Percentiles rank a stretch among this genome's conserved stretches.
These are phyloP conservation scores for Spatholobus suberectus DNA, from an alignment of 306 rosid species.

Conservation along the genomic window DNA sequence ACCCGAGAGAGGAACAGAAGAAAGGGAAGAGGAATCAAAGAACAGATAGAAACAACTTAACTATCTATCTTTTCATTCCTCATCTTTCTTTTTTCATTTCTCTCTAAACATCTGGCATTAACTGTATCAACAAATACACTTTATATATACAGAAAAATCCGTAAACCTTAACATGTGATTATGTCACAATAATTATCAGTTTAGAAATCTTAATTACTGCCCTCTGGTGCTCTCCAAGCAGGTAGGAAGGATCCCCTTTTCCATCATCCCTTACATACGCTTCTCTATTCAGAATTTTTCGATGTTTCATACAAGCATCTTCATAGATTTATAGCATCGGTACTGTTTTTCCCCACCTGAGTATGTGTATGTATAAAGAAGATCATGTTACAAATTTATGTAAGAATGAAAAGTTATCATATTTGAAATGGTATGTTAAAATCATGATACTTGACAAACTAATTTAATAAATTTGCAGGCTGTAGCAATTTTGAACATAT, in stretches of 20 bases:
- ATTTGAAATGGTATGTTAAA: too few species aligned
- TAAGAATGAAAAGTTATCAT: too few species aligned
- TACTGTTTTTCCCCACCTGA: too few species aligned
- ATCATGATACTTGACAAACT: neutral
- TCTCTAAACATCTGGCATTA: slow-evolving; percentile 7
- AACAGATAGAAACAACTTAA: slow-evolving; percentile 39
- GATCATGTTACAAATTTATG: neutral
- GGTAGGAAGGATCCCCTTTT: slow-evolving; percentile 31
- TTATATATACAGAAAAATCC: slow-evolving; percentile 9
- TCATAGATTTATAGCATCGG: too few species aligned
- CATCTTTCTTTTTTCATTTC: slow-evolving; percentile 10
- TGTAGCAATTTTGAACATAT: slow-evolving; percentile 22
- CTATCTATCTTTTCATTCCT: slow-evolving; percentile 43
- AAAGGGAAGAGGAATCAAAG: slow-evolving; percentile 11
- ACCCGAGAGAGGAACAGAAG: slow-evolving; percentile 32
- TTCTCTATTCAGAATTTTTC: too few species aligned
- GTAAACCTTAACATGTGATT: neutral
- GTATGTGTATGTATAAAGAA: neutral
- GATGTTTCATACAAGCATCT: too few species aligned
- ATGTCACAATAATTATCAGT: neutral
- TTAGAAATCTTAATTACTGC: neutral
- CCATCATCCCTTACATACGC: too few species aligned
- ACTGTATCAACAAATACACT: neutral
- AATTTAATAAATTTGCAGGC: slow-evolving; percentile 23
- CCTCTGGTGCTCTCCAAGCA: slow-evolving; percentile 20